Evolutionary conservation across 1,284 basidiomycete species (phyloP).

Genomic region (Moesziomyces parantarcticus): DNA sequence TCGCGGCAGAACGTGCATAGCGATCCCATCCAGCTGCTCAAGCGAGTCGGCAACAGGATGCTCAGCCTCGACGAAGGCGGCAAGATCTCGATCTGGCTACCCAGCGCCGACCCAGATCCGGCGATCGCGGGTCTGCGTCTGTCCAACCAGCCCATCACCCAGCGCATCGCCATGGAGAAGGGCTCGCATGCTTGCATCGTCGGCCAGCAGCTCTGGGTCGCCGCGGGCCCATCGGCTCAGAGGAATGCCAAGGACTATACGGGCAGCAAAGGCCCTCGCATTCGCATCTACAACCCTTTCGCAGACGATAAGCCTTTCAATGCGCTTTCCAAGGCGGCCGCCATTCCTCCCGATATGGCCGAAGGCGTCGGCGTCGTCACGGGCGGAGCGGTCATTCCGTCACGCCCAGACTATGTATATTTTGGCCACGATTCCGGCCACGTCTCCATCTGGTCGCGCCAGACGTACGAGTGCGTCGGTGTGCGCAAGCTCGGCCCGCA

Average conservation of each 20-base stretch:
- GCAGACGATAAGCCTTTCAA: constrained; percentile 63
- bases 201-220: constrained; percentile 64
- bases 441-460: constrained; percentile 54
- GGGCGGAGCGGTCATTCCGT: constrained; percentile 80
- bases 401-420: constrained; percentile 77
- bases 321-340: constrained; percentile 51
- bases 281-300: constrained; percentile 64
- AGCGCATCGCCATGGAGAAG: constrained; percentile 62
- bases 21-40: constrained; percentile 52
- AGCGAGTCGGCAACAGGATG: constrained; percentile 57
- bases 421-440: constrained; percentile 93
- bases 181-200: constrained; percentile 46
- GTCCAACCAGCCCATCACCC: constrained; percentile 54
- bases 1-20: constrained; percentile 53
- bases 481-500: constrained; percentile 46
- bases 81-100: constrained; percentile 63
- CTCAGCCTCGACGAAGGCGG: constrained; percentile 63
- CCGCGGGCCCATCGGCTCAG: constrained; percentile 26
- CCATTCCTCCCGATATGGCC: constrained; percentile 70
- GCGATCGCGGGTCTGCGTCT: constrained; percentile 36
- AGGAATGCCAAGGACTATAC: constrained; percentile 24
- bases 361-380: constrained; percentile 82
- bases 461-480: constrained; percentile 46
- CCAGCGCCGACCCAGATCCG: constrained; percentile 30
- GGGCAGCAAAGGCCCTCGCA: constrained; percentile 37